phyloP scores from a whole-genome alignment of 2,329 filamentous ascomycete species.

The Didymella keratinophila region DNA sequence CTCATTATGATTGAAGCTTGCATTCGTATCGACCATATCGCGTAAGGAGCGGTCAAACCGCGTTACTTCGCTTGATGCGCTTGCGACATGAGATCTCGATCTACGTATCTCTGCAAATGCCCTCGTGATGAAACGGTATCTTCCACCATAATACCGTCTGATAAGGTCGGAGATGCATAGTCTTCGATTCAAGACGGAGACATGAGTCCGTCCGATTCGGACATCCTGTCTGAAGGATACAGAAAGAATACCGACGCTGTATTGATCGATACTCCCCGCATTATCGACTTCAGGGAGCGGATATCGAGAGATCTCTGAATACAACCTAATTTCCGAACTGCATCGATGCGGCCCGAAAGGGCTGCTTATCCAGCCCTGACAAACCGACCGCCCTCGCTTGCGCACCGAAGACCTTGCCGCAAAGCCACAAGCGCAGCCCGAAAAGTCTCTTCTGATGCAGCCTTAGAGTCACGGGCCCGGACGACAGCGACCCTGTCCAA shows the following conservation, averaged over 20 bases:
- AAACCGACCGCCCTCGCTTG: background rate
- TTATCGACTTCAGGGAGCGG: conserved; percentile 19
- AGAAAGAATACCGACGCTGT: conserved; percentile 3
- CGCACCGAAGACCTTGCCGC: background rate
- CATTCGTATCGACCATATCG: background rate
- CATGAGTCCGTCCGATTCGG: conserved; percentile 1
- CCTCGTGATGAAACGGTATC: conserved; percentile 3
- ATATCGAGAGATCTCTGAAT: conserved; percentile 20
- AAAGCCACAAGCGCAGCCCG: conserved; percentile 6
- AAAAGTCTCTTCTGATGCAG: background rate
- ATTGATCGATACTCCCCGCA: conserved; percentile 13
- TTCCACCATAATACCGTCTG: background rate
- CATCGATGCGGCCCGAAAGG: conserved; percentile 2
- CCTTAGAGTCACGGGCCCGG: background rate
- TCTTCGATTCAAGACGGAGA: background rate
- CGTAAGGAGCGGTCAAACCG: conserved; percentile 18
- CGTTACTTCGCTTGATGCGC: conserved; percentile 2
- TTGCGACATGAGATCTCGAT: conserved; percentile 5
- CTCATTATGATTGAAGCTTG: background rate
- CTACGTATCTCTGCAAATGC: background rate
- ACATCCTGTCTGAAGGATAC: background rate
- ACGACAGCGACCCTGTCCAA: background rate
- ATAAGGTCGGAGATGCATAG: background rate
- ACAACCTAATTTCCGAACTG: conserved; percentile 13
- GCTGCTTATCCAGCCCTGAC: background rate